These are phyloP conservation scores for Stephanodiscus minutulus DNA, from an alignment of 108 stramenopile genomes.

Conservation along the genomic window DNA sequence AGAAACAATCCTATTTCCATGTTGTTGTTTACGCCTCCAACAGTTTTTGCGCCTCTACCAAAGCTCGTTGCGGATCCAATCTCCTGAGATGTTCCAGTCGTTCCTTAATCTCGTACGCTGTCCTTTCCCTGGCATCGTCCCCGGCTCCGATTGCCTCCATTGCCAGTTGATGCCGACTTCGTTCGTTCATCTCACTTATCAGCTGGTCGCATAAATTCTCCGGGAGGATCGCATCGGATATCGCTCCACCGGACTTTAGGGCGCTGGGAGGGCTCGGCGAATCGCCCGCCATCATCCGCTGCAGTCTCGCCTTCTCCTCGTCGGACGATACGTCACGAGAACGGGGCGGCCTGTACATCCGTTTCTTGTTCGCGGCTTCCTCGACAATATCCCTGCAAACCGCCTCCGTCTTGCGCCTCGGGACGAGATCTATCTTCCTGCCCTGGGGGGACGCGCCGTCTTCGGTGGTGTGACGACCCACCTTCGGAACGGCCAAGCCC, in stretches of 20 bases:
- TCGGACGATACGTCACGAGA: slow-evolving; percentile 24
- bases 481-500: slow-evolving; percentile 34
- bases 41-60: slow-evolving; percentile 17
- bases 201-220: slow-evolving; percentile 38
- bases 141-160: slow-evolving; percentile 44
- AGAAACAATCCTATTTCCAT: not conserved
- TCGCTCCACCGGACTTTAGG: not conserved
- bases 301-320: slow-evolving; percentile 36
- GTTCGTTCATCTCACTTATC: slow-evolving; percentile 32
- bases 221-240: not conserved
- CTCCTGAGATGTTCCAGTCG: slow-evolving; percentile 28
- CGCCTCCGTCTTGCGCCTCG: slow-evolving; percentile 28
- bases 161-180: slow-evolving; percentile 39
- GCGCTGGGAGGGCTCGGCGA: slow-evolving; percentile 3
- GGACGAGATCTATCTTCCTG: slow-evolving; percentile 30
- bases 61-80: slow-evolving; percentile 28
- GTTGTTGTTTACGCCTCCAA: slow-evolving; percentile 7
- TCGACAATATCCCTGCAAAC: slow-evolving; percentile 11
- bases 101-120: slow-evolving; percentile 28
- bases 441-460: not conserved
- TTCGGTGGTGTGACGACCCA: slow-evolving; percentile 5
- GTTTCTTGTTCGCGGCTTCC: slow-evolving; percentile 16
- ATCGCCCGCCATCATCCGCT: slow-evolving; percentile 12
- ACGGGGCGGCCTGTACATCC: slow-evolving; percentile 29
- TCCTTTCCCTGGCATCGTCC: slow-evolving; percentile 25